A percentile compares a stretch with the other conserved stretches of the same genome.
These are phyloP conservation scores for Mycena maculata DNA, from an alignment of 768 basidiomycete species.

Conservation along the genomic window DNA sequence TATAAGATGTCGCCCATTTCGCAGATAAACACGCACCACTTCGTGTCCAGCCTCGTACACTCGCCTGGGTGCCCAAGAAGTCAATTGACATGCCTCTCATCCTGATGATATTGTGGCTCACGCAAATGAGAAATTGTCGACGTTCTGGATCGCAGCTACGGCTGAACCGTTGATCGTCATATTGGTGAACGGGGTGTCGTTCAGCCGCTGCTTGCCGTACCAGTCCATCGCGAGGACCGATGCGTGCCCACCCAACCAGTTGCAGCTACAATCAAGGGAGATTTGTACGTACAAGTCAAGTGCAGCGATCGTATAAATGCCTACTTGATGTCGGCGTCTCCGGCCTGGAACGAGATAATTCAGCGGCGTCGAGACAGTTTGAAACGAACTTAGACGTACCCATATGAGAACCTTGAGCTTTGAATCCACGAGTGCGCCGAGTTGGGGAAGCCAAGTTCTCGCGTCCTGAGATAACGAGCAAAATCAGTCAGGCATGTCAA, in stretches of 20 bases:
- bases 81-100: not conserved
- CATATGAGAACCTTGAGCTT: constrained; percentile 57
- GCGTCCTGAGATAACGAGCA: constrained; percentile 57
- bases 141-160: constrained; percentile 71
- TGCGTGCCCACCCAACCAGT: constrained; percentile 60
- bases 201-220: constrained; percentile 54
- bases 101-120: constrained; percentile 47
- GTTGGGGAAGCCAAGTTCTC: constrained; percentile 62
- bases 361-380: not conserved
- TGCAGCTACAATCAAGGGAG: constrained; percentile 50
- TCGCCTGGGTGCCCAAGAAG: constrained; percentile 48
- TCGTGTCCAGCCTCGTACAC: constrained; percentile 71
- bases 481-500: not conserved
- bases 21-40: constrained; percentile 58
- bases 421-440: constrained; percentile 59
- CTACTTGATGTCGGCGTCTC: constrained; percentile 64
- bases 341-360: constrained; percentile 47
- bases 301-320: no score
- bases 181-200: constrained; percentile 56
- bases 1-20: not conserved
- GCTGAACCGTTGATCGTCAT: constrained; percentile 66
- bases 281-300: no score
- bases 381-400: constrained; percentile 43
- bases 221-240: constrained; percentile 58
- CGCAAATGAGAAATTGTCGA: constrained; percentile 78